A percentile compares a stretch with the other conserved stretches of the same genome.
Evolutionary conservation across 73 alveolate species (phyloP).

Genomic region (Paramecium primaurelia): DNA sequence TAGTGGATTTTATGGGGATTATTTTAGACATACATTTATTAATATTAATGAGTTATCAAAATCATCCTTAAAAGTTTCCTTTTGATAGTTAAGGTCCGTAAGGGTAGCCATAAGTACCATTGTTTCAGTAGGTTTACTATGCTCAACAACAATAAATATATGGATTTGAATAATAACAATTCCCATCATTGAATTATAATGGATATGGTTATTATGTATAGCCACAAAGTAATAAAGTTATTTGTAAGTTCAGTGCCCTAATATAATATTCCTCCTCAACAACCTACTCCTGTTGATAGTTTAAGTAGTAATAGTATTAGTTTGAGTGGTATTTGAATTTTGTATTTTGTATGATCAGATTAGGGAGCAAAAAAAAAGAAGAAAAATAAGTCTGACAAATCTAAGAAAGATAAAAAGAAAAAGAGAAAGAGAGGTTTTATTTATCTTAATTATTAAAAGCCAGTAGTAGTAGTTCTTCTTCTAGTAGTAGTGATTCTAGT

Average conservation of each 20-base stretch:
- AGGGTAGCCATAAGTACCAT: neutral
- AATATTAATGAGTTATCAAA: slow-evolving; percentile 7
- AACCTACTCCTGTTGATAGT: slow-evolving; percentile 5
- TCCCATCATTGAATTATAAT: neutral
- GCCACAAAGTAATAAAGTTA: neutral
- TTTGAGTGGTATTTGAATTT: slow-evolving; percentile 13
- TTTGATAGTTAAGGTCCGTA: neutral
- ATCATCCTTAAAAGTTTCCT: neutral
- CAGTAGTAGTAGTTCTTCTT: slow-evolving; percentile 42
- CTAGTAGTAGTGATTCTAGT: slow-evolving; percentile 21
- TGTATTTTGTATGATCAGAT: neutral
- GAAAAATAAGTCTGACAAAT: neutral
- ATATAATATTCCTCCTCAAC: neutral
- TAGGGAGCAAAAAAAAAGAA: neutral
- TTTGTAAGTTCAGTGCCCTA: slow-evolving; percentile 12
- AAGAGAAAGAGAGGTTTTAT: slow-evolving; percentile 1
- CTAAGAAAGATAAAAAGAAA: slow-evolving; percentile 10
- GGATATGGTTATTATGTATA: neutral
- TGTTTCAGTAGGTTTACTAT: neutral
- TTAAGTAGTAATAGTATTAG: neutral
- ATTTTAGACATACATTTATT: neutral
- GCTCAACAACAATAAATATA: neutral
- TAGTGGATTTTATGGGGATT: neutral
- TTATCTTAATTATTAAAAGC: neutral
- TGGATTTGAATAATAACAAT: neutral